phyloP scores from a whole-genome alignment of 2,329 filamentous ascomycete genomes.

The Dryadomyces quercivorus region DNA sequence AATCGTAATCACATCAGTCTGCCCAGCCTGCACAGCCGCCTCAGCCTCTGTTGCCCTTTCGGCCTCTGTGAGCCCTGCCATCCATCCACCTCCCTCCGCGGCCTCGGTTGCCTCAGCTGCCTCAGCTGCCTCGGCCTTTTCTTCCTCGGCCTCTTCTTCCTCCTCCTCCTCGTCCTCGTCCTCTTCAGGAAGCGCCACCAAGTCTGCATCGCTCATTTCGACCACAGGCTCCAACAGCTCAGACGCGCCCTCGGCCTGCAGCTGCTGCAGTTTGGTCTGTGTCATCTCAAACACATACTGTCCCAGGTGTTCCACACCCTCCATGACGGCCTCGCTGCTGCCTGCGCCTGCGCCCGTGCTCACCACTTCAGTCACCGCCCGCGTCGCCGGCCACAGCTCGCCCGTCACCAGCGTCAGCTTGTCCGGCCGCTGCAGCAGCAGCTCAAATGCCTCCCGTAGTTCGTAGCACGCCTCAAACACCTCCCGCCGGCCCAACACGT shows the following conservation, averaged over 20 bases:
- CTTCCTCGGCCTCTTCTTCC: not conserved
- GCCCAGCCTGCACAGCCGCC: too few relatives aligned
- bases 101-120: not conserved
- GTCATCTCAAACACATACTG: slow-evolving; percentile 98
- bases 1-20: too few relatives aligned
- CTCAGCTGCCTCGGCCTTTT: not conserved
- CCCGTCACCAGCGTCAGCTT: slow-evolving; percentile 72
- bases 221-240: not conserved
- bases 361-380: slow-evolving; percentile 34
- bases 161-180: not conserved
- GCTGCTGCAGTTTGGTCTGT: slow-evolving; percentile 41
- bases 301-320: slow-evolving; percentile 83
- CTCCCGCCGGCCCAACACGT: slow-evolving; percentile 76
- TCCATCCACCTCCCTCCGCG: not conserved
- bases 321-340: slow-evolving; percentile 59
- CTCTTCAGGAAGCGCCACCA: not conserved
- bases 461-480: slow-evolving; percentile 87
- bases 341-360: slow-evolving; percentile 31
- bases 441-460: slow-evolving; percentile 72
- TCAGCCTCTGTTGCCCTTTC: not conserved
- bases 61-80: not conserved
- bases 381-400: slow-evolving; percentile 68
- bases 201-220: not conserved
- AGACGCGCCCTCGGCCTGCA: slow-evolving; percentile 20
- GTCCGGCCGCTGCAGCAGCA: slow-evolving; percentile 64